Conservation (phyloP, 345 rosid genomes). For the Draba incana region DNA sequence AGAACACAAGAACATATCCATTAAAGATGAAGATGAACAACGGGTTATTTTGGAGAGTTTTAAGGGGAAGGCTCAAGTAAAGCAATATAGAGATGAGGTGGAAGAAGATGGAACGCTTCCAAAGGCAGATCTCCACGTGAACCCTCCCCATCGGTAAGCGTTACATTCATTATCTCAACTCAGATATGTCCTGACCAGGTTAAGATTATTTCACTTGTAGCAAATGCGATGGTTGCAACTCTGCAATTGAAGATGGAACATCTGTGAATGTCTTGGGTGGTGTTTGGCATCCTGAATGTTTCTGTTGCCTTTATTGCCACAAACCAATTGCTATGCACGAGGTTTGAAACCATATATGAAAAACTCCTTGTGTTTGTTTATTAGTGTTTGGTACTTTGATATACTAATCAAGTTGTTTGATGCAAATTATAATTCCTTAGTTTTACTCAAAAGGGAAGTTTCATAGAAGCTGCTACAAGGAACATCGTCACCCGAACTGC, state of each 20-base stretch:
- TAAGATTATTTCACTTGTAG: conserved; percentile 44
- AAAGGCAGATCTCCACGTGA: not conserved
- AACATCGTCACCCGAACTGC: conserved; percentile 24
- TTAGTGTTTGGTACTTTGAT: not conserved
- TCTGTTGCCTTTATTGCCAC: conserved; percentile 64
- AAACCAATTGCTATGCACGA: conserved; percentile 61
- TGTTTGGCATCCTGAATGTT: conserved; percentile 79
- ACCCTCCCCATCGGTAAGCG: conserved; percentile 34
- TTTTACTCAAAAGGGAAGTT: conserved; percentile 39
- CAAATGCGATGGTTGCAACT: conserved; percentile 67
- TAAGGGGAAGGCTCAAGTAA: conserved; percentile 11
- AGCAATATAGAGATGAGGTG: not conserved
- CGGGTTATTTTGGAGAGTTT: conserved; percentile 20
- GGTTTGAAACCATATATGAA: conserved; percentile 41
- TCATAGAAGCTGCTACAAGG: conserved; percentile 35
- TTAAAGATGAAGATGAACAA: conserved; percentile 34
- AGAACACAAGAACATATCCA: conserved; percentile 3
- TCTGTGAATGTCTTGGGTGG: conserved; percentile 69
- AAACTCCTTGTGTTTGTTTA: not conserved
- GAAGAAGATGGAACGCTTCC: conserved; percentile 20
- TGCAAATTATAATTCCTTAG: conserved; percentile 16
- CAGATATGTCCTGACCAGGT: not conserved
- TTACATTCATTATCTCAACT: not conserved
- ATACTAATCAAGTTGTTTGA: not conserved
- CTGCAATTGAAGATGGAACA: conserved; percentile 55